Evolutionary conservation across 805 yeast species (phyloP), one percentile per base, ranked within the genome.

Genomic region (Lipomyces sp.): DNA sequence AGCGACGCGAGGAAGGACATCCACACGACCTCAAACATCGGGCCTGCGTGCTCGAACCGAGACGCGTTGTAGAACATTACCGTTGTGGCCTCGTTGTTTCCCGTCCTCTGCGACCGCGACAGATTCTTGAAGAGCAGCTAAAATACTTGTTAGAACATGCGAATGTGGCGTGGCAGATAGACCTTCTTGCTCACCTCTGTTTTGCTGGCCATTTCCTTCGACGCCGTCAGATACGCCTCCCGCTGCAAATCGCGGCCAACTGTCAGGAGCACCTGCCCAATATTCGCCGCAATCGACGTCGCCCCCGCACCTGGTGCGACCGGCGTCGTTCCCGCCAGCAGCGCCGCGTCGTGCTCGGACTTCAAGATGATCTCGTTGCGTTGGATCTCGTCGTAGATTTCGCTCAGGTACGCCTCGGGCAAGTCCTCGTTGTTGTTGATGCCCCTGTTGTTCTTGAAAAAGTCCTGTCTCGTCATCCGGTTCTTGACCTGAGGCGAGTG

Each of bases 1-100:
- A 93, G 74, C 0, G 95, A 97, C 5, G 98, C 98, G 59, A 93
- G 74, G 42, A 93, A 79, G 0, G 97, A 88, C 96, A 95, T 90
- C 99, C 99, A 93, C 39, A 86, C 72, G 16, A 87, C 87, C 62
- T 91, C 96, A 70, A 93, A 91, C 64, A 95, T 86, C 1, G 97
- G 90, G 65, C 79, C 84, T 14, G 91, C 95, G 65, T 91, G 96
- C 60, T 88, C 95, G 14, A 86, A 79, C 63, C 86, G 91, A 1
- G 89, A 79, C 0, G 97, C 97, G 18, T 83, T 80, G 67, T 87
- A 86, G 64, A 82, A 90, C 0, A 79, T 75, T 71, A 21, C 73
- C 69, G 39, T 73, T 76, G 45, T 68, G 72, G 14, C 67, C 24
- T 43, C 55, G 21, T 47, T 49, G 29, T 43, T 35, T 22, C 44